Evolutionary conservation across 768 basidiomycete species (phyloP).

Genomic region (Boletus rex-veris): DNA sequence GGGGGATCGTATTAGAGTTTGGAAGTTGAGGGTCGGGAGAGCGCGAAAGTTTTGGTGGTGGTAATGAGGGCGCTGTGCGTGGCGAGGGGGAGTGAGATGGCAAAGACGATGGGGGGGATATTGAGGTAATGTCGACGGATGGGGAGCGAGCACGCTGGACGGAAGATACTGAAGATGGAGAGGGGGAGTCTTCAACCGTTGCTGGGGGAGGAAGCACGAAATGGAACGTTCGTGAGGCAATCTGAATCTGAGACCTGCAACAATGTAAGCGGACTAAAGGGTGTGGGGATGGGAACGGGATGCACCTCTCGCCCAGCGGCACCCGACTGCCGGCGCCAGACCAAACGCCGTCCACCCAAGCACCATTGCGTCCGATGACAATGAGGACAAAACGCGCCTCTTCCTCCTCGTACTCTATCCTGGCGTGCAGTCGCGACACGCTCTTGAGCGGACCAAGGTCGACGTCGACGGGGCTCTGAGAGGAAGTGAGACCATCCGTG

Average conservation of each 20-base stretch:
- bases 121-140: slow-evolving; percentile 77
- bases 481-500: slow-evolving; percentile 39
- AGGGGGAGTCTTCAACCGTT: slow-evolving; percentile 74
- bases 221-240: slow-evolving; percentile 94
- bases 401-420: slow-evolving; percentile 90
- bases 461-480: slow-evolving; percentile 60
- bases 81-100: slow-evolving; percentile 75
- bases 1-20: slow-evolving; percentile 58
- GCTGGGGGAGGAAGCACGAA: slow-evolving; percentile 92
- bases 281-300: neutral
- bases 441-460: slow-evolving; percentile 97
- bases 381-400: slow-evolving; percentile 84
- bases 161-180: slow-evolving; percentile 74
- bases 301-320: slow-evolving; percentile 79
- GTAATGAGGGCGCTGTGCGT: slow-evolving; percentile 39
- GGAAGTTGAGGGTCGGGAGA: slow-evolving; percentile 53
- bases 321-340: slow-evolving; percentile 82
- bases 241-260: slow-evolving; percentile 88
- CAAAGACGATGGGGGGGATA: slow-evolving; percentile 78
- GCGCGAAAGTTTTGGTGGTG: slow-evolving; percentile 44
- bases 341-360: slow-evolving; percentile 98
- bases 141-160: slow-evolving; percentile 68
- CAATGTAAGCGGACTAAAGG: slow-evolving; percentile 11
- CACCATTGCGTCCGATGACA: slow-evolving; percentile 95
- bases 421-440: slow-evolving; percentile 94